Evolutionary conservation across 73 alveolate species (phyloP).

Genomic region (Diophrys appendiculata): DNA sequence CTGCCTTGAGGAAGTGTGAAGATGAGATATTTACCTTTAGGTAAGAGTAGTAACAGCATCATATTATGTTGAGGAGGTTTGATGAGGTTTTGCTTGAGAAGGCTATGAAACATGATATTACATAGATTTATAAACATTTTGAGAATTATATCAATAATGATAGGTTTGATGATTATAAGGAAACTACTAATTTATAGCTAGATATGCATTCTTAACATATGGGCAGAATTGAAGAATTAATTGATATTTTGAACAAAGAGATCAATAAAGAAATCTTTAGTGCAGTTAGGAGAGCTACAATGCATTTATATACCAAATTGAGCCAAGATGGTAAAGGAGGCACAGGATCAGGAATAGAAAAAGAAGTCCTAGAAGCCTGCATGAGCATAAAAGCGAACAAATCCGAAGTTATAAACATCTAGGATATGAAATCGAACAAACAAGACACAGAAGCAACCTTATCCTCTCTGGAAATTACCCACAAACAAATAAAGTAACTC

Average conservation of each 20-base stretch:
- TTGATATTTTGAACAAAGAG: not conserved
- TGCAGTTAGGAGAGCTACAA: not conserved
- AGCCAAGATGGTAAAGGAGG: not conserved
- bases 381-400: constrained; percentile 3
- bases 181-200: not conserved
- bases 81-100: constrained; percentile 26
- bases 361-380: not conserved
- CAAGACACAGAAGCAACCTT: not conserved
- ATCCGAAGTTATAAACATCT: not conserved
- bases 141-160: not conserved
- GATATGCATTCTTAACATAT: not conserved
- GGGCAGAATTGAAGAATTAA: not conserved
- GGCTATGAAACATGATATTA: constrained; percentile 8
- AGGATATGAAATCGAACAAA: constrained; percentile 1
- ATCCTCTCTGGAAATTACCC: constrained; percentile 9
- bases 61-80: constrained; percentile 14
- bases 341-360: not conserved
- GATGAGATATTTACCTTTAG: not conserved
- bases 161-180: not conserved
- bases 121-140: not conserved
- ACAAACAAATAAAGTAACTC: constrained; percentile 7
- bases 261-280: not conserved
- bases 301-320: not conserved
- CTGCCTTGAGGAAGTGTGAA: not conserved
- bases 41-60: not conserved